Base-by-base conservation (phyloP, 2,329 filamentous ascomycete genomes). In the Ceratocystis cacaofunesta region DNA sequence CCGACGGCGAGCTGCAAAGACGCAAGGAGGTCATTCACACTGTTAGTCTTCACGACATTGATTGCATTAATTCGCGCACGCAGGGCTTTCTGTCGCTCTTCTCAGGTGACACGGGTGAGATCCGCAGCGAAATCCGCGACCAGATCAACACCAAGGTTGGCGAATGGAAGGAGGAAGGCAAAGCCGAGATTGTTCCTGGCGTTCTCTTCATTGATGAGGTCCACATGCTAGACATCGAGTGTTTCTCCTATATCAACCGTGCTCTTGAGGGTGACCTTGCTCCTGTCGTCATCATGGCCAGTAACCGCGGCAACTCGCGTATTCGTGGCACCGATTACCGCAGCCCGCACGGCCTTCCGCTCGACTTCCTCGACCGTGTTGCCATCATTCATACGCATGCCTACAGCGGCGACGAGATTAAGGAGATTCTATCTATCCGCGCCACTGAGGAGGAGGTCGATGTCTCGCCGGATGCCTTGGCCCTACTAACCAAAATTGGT, bases 71-170 rank as follows among this genome's bases (percentile, higher is more conserved):
- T 79, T 96, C 92, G 68, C 84, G 94, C 70, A 96, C 94, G n/a
- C 94, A 99, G 77, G 94, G 94, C 43, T 99, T 99, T 77, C 78
- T 99, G 32, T 94, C 94, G 8, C 86, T 99, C 19, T 99, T 99
- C 78, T 96, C 92, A 0, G 94, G 94, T 69, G 94, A 99, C 75
- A 99, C 94, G 1, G 94, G 94, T 70, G 94, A 99, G 80, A 99
- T 99, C 71, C 83, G 94, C 72, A 95, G 90, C 75, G 94, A 99
- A 76, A 92, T 99, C 68, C 87, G 94, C 66, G 92, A 97, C 74
- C 94, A 99, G 79, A 99, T 99, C 81, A 95, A 99, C 78, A 96
- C 90, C 70, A 99, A 99, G 77, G 92, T 99, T 1, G 92, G 87
- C 61, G 94, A 99, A 77, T 99, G 94, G 94, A 96, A 95, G 77